Evolutionary conservation across 768 basidiomycete genomes (phyloP), one percentile per base, ranked within the genome.

Genomic region (Leccinum imitatum): DNA sequence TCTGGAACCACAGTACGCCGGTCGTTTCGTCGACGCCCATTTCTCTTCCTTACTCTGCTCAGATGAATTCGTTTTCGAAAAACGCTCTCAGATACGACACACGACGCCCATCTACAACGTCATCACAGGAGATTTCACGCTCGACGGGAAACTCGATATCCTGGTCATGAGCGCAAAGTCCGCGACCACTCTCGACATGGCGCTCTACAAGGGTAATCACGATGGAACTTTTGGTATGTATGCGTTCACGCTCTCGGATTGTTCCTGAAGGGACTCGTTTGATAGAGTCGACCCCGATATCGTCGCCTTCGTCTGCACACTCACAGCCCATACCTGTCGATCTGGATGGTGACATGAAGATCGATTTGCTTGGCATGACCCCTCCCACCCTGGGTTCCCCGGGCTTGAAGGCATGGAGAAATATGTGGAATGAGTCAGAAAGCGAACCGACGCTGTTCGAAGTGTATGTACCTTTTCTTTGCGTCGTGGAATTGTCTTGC

Each of bases 61-160:
- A 93, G 90, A 83, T 41, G 75, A 76, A 15, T 93, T 88, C 63
- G 61, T 68, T 0, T 91, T 86, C 67, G 66, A 78, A 60, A 77
- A 79, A 55, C 77, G 83, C 5, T 71, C 76, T 6, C 73, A 82
- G 7, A 79, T 91, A 65, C 78, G 74, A 54, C 87, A 91, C 75
- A 73, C 82, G 7, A 63, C 71, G 27, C 79, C 78, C 31, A 79
- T 97, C 21, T 76, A 84, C 61, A 97, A 97, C 69, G 87, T 95
- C 54, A 84, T 98, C 10, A 95, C 95, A 0, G 93, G 91, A 21
- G 97, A 99, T 75, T 97, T 90, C 69, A 90, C 95, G 25, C 90
- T 94, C 69, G 90, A 94, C 58, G 97, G 97, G 31, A 87, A 85
- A 66, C 81, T 98, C 4, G 97, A 98, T 73, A 69, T 97, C 2